Base-by-base conservation (phyloP, 2,329 filamentous ascomycete genomes). In the Cytospora piceae region DNA sequence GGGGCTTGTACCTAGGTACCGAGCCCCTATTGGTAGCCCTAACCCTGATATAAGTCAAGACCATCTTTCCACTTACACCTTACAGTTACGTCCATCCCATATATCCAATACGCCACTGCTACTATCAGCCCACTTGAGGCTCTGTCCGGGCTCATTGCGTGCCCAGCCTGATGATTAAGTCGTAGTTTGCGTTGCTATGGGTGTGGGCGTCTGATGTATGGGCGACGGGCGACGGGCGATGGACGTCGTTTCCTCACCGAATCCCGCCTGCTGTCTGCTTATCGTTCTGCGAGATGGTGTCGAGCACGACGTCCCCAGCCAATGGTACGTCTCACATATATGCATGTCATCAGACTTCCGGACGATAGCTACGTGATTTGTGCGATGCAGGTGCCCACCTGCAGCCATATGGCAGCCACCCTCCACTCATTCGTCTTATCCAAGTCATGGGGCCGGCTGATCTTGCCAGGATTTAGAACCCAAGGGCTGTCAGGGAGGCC, bases 31-130 rank as follows among this genome's bases (percentile, higher is more conserved):
- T 22, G 4, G 20, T 1, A 27, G 12, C 49, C 61, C 61, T 63
- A 63, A 63, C 53, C 60, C 60, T 37, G 27, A 29, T 29, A 29
- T 29, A 29, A 29, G 27, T 29, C 27, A 29, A n/a, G n/a, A n/a
- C n/a, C n/a, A n/a, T 29, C 27, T 22, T 0, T 46, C 17, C 7
- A 46, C 42, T 46, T 46, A 9, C 42, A 46, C 7, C 6, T 46
- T 17, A 9, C n/a, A n/a, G n/a, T n/a, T n/a, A n/a, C n/a, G n/a
- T n/a, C n/a, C n/a, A n/a, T n/a, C n/a, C 20, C 42, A 46, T 3
- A n/a, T 7, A 46, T 11, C 7, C 17, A 46, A 42, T 14, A 42
- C 17, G 15, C 6, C 42, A 46, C 17, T n/a, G 42, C 42, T n/a
- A 5, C n/a, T n/a, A 46, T 37, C n/a, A 46, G 4, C 42, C 8